Conservation (phyloP, 169 alveolate genomes). For the Plasmodium gaboni region DNA sequence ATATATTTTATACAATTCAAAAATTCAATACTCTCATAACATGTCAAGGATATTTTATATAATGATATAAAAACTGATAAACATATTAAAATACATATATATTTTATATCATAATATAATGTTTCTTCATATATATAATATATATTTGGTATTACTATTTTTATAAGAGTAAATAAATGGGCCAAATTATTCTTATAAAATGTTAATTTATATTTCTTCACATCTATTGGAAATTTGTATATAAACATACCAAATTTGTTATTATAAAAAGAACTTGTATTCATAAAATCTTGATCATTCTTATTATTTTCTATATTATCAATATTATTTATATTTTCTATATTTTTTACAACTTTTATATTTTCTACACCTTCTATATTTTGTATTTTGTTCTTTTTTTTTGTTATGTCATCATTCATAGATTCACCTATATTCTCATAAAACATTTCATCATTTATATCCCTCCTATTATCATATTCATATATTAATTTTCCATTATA, state of each 20-base stretch:
- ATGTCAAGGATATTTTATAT: conserved; percentile 37
- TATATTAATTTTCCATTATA: conserved; percentile 38
- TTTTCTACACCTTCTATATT: background rate
- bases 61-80: conserved; percentile 61
- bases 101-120: conserved; percentile 61
- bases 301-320: background rate
- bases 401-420: background rate
- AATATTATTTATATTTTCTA: background rate
- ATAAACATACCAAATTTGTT: background rate
- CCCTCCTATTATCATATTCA: conserved; percentile 41
- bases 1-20: conserved; percentile 34
- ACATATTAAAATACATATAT: conserved; percentile 48
- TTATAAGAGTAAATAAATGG: conserved; percentile 38
- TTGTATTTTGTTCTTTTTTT: conserved; percentile 3
- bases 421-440: background rate
- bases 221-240: conserved; percentile 57
- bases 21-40: conserved; percentile 11
- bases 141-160: conserved; percentile 64
- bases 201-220: conserved; percentile 43
- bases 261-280: background rate
- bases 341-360: background rate
- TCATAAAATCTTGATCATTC: background rate
- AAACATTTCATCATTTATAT: conserved; percentile 21
- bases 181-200: conserved; percentile 57
- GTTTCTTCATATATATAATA: conserved; percentile 42